Evolutionary conservation across 306 rosid species (phyloP).

Genomic region (Echinosophora koreensis): DNA sequence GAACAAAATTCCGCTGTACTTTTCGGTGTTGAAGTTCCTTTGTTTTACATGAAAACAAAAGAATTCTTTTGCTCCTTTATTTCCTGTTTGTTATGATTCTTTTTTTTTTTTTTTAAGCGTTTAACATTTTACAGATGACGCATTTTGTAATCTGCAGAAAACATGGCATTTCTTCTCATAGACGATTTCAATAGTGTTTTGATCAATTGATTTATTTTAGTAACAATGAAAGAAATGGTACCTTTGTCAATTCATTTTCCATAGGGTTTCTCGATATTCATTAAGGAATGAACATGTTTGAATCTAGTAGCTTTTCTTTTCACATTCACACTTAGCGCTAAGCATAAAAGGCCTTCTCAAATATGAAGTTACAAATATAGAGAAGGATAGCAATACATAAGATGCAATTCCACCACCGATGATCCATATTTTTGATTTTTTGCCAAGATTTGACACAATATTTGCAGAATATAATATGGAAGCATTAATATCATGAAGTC

Average conservation of each 20-base stretch:
- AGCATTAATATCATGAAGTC: neutral
- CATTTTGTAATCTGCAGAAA: neutral
- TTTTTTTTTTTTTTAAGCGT: neutral
- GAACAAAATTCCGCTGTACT: neutral
- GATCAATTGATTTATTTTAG: slow-evolving; percentile 13
- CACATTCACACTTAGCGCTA: neutral
- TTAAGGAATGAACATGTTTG: neutral
- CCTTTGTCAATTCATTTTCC: slow-evolving; percentile 1
- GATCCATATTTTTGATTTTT: slow-evolving; percentile 18
- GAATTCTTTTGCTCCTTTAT: neutral
- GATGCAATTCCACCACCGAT: neutral
- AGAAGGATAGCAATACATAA: neutral
- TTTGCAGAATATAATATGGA: neutral
- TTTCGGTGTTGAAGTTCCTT: neutral
- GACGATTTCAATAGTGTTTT: neutral
- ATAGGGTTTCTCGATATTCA: neutral
- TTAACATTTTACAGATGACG: slow-evolving; percentile 5
- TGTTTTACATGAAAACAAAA: neutral
- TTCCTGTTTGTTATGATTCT: neutral
- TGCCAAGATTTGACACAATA: neutral
- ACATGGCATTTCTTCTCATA: neutral
- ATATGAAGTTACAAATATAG: neutral
- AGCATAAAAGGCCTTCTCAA: slow-evolving; percentile 29
- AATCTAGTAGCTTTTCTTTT: neutral
- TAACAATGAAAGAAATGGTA: neutral